A percentile compares a stretch with the other conserved stretches of the same genome.
Conservation (phyloP, 352 stramenopile species). For the Phytopythium vexans region DNA sequence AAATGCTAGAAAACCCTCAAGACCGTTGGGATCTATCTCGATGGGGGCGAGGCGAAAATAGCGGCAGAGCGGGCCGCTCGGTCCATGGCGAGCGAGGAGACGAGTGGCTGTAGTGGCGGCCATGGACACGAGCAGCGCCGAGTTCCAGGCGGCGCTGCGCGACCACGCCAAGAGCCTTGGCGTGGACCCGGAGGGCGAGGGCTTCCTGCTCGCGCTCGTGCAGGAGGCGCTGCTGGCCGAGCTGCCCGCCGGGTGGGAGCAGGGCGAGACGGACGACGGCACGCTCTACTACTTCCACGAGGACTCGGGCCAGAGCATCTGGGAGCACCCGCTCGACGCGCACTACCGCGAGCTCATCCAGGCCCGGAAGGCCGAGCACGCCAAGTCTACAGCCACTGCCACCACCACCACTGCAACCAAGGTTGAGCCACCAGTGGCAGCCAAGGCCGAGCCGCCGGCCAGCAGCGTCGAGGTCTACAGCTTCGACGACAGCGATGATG, state of each 20-base stretch:
- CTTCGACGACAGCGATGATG: slow-evolving; percentile 42
- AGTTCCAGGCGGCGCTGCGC: slow-evolving; percentile 57
- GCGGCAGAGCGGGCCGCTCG: too few species aligned
- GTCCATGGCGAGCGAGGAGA: too few species aligned
- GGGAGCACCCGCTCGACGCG: slow-evolving; percentile 56
- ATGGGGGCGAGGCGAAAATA: too few species aligned
- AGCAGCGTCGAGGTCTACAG: slow-evolving; percentile 45
- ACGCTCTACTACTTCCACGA: slow-evolving; percentile 72
- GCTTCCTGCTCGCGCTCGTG: slow-evolving; percentile 41
- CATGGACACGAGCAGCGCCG: slow-evolving; percentile 40
- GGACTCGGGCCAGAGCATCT: slow-evolving; percentile 55
- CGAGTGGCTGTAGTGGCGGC: too few species aligned
- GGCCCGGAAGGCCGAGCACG: slow-evolving; percentile 31
- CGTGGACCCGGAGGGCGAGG: slow-evolving; percentile 48
- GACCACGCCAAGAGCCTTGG: slow-evolving; percentile 58
- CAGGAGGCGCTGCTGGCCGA: slow-evolving; percentile 55
- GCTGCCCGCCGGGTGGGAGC: slow-evolving; percentile 50
- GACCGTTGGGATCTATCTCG: too few species aligned
- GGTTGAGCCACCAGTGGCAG: slow-evolving; percentile 1
- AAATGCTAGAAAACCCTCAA: too few species aligned
- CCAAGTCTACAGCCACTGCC: slow-evolving; percentile 8
- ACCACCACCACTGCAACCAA: not conserved
- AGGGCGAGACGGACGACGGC: slow-evolving; percentile 60
- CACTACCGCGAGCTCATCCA: slow-evolving; percentile 56
- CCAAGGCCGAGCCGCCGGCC: not conserved